Evolutionary conservation across 23 red algal genomes (phyloP).

Genomic region (Gracilaria vermiculophylla): DNA sequence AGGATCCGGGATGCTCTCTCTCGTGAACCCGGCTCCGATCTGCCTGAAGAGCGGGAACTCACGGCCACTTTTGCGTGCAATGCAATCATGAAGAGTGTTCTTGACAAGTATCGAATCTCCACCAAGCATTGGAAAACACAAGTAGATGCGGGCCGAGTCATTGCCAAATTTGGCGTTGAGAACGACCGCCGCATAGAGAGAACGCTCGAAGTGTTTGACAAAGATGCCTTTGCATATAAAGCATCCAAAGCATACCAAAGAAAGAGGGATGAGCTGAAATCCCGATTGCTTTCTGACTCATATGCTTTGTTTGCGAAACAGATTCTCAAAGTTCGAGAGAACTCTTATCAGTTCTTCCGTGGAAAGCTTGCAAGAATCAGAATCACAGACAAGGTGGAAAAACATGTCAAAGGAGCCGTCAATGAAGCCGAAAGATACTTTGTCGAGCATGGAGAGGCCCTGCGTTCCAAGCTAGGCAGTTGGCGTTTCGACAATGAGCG

Average conservation of each 20-base stretch:
- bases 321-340: slow-evolving; percentile 83
- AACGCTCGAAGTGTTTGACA: slow-evolving; percentile 70
- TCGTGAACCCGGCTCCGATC: neutral
- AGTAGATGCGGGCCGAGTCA: slow-evolving; percentile 71
- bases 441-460: slow-evolving; percentile 72
- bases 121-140: slow-evolving; percentile 74
- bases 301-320: slow-evolving; percentile 85
- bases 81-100: slow-evolving; percentile 55
- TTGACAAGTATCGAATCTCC: slow-evolving; percentile 50
- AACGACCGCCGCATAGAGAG: slow-evolving; percentile 49
- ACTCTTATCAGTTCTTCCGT: slow-evolving; percentile 90
- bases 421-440: slow-evolving; percentile 89
- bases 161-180: slow-evolving; percentile 84
- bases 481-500: slow-evolving; percentile 90
- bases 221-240: slow-evolving; percentile 69
- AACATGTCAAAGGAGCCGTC: slow-evolving; percentile 83
- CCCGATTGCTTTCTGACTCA: slow-evolving; percentile 66
- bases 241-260: slow-evolving; percentile 50
- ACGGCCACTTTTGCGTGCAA: slow-evolving; percentile 79
- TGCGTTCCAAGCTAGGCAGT: slow-evolving; percentile 57
- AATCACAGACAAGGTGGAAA: slow-evolving; percentile 88
- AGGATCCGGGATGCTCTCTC: neutral
- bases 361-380: slow-evolving; percentile 81
- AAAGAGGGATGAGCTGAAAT: slow-evolving; percentile 79
- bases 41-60: slow-evolving; percentile 69